Percentiles rank a stretch among this genome's conserved stretches.
Evolutionary conservation across 768 basidiomycete genomes (phyloP).

Genomic region (Boletus rubropictus): DNA sequence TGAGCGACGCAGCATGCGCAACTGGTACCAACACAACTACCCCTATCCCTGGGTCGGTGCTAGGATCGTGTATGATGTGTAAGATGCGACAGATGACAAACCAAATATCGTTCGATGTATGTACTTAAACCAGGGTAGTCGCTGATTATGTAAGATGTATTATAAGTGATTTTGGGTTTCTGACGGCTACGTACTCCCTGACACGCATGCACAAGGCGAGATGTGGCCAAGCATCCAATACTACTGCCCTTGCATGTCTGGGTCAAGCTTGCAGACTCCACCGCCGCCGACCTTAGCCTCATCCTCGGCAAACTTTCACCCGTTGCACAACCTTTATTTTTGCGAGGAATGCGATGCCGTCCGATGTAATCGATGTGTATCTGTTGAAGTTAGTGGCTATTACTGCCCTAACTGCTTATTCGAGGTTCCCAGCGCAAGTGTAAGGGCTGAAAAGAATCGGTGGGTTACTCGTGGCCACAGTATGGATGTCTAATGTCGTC

Average conservation of each 20-base stretch:
- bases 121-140: conserved; percentile 3
- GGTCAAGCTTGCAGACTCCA: conserved; percentile 37
- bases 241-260: conserved; percentile 70
- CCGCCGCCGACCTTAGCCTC: conserved; percentile 75
- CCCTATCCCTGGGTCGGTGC: conserved; percentile 86
- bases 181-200: too few species aligned
- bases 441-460: conserved; percentile 98
- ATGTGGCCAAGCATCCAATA: conserved; percentile 50
- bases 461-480: conserved; percentile 26
- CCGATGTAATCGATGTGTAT: conserved; percentile 87
- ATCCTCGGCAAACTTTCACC: conserved; percentile 76
- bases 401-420: conserved; percentile 98
- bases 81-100: not conserved
- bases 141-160: conserved; percentile 14
- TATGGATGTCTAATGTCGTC: not conserved
- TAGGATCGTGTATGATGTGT: conserved; percentile 52
- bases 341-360: conserved; percentile 98
- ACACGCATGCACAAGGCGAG: not conserved
- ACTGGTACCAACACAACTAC: conserved; percentile 92
- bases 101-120: too few species aligned
- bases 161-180: too few species aligned
- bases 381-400: conserved; percentile 92
- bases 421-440: conserved; percentile 96
- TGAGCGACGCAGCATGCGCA: conserved; percentile 69
- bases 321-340: conserved; percentile 83